Evolutionary conservation across 2,329 filamentous ascomycete species (phyloP).

Genomic region (Metarhizium rileyi): DNA sequence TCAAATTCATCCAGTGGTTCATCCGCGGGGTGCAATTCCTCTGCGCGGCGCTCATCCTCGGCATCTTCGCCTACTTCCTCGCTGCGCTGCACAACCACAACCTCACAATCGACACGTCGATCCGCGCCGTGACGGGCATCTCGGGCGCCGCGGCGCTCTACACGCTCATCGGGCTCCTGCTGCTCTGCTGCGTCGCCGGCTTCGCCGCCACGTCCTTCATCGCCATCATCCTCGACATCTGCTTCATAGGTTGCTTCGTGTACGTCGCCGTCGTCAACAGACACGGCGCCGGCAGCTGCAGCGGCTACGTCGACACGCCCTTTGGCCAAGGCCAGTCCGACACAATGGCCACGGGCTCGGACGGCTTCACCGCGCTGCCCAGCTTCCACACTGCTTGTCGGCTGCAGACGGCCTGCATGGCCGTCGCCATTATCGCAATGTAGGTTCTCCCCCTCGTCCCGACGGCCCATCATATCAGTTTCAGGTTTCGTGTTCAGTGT

Average conservation of each 20-base stretch:
- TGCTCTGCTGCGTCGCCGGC: constrained; percentile 74
- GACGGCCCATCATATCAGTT: too few species aligned
- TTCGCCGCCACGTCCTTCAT: constrained; percentile 62
- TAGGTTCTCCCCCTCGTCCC: constrained; percentile 28
- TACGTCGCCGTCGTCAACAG: constrained; percentile 72
- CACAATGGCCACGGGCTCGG: constrained; percentile 35
- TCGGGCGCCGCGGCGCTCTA: constrained; percentile 68
- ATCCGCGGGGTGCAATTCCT: constrained; percentile 66
- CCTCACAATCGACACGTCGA: constrained; percentile 50
- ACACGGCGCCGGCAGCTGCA: constrained; percentile 57
- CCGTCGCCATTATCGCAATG: constrained; percentile 69
- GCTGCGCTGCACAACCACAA: constrained; percentile 58
- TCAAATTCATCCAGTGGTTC: constrained; percentile 61
- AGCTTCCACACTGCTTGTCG: constrained; percentile 51
- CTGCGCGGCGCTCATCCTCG: constrained; percentile 64
- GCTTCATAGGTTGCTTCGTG: constrained; percentile 68
- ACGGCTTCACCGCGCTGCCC: constrained; percentile 38
- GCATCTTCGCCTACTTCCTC: constrained; percentile 78
- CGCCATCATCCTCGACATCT: constrained; percentile 65
- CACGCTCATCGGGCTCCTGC: constrained; percentile 57
- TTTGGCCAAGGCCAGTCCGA: constrained; percentile 55
- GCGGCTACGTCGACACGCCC: constrained; percentile 49
- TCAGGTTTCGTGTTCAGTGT: too few species aligned
- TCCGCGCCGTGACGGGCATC: constrained; percentile 69
- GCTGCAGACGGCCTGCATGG: constrained; percentile 67